Evolutionary conservation across 1,284 basidiomycete species (phyloP), one percentile per base, ranked within the genome.

Genomic region (Papiliotrema nemorosa): DNA sequence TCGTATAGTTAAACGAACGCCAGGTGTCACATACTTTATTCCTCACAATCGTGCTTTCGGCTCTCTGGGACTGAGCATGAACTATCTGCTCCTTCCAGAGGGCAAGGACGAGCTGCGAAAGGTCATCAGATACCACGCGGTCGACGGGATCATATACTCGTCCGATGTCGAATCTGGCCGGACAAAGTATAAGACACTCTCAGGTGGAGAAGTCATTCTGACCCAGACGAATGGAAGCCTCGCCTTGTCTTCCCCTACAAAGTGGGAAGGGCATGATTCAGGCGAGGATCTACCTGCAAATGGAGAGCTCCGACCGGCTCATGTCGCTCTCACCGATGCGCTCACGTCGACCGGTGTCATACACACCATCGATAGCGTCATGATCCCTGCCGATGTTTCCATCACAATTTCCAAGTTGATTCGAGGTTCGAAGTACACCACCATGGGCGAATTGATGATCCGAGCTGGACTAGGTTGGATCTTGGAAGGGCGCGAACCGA

Each of bases 31-130:
- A 1, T 82, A 92, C 55, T 81, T 99, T 39, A 84, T 96, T 22
- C 96, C 96, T 0, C 84, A 82, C 37, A 97, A 98, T 66, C 73
- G 78, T 25, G 96, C 91, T 0, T 99, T 97, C 77, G 82, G 83
- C 56, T 81, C 84, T 2, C 80, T 97, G 3, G 96, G 96, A 5
- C 80, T 98, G 34, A 86, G 90, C 52, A 92, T 88, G 78, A 82
- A 83, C 26, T 91, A 97, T 70, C 80, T 97, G 13, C 81, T 97
- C 12, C 63, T 79, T 0, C 72, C 78, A 0, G 81, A 85, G 0
- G 80, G 87, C 5, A 88, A 86, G 66, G 72, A 81, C 46, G 90
- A 97, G 66, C 75, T 97, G 40, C 82, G 87, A 60, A 82, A 82
- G 29, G 84, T 97, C 24, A 80, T 99, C 44, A 78, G 85, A 27